phyloP scores from a whole-genome alignment of 2,329 filamentous ascomycete genomes.

The Esteya vermicola region DNA sequence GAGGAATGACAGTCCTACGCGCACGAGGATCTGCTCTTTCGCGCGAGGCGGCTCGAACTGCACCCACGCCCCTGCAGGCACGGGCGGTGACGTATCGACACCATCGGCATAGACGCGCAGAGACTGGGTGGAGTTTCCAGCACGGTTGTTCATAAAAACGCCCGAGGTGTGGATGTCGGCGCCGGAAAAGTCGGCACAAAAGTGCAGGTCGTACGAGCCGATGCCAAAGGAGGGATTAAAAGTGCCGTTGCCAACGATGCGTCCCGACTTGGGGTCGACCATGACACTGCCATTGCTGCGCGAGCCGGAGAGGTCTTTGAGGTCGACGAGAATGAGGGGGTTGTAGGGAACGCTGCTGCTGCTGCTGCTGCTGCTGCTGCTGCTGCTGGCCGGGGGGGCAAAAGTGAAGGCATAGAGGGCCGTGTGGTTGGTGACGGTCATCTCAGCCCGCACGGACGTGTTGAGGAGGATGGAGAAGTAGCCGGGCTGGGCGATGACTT shows the following conservation, averaged over 20 bases:
- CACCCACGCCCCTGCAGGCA: conserved; percentile 36
- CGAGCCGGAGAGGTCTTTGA: conserved; percentile 44
- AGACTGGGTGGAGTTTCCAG: conserved; percentile 22
- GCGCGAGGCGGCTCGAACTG: conserved; percentile 28
- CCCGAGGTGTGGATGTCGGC: conserved; percentile 22
- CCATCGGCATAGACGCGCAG: conserved; percentile 10
- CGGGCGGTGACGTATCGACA: conserved; percentile 18
- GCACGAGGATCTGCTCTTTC: conserved; percentile 38
- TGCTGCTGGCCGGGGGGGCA: conserved; percentile 17
- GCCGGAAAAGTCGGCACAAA: conserved; percentile 44
- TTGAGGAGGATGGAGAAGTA: conserved; percentile 43
- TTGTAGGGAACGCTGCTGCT: conserved; percentile 4
- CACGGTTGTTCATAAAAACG: conserved; percentile 25
- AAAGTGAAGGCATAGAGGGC: conserved; percentile 49
- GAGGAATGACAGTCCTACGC: conserved; percentile 51
- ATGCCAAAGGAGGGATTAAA: conserved; percentile 49
- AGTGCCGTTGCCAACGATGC: conserved; percentile 40
- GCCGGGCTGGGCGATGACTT: conserved; percentile 33
- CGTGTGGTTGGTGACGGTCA: conserved; percentile 46
- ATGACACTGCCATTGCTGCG: conserved; percentile 31
- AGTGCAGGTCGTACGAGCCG: conserved; percentile 41
- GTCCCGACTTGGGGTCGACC: conserved; percentile 33
- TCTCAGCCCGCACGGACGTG: conserved; percentile 39
- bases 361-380: conserved; percentile 10
- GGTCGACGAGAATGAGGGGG: conserved; percentile 43